phyloP scores from a whole-genome alignment of 176 grass and related monocot genomes.

The Tillandsia leiboldiana region DNA sequence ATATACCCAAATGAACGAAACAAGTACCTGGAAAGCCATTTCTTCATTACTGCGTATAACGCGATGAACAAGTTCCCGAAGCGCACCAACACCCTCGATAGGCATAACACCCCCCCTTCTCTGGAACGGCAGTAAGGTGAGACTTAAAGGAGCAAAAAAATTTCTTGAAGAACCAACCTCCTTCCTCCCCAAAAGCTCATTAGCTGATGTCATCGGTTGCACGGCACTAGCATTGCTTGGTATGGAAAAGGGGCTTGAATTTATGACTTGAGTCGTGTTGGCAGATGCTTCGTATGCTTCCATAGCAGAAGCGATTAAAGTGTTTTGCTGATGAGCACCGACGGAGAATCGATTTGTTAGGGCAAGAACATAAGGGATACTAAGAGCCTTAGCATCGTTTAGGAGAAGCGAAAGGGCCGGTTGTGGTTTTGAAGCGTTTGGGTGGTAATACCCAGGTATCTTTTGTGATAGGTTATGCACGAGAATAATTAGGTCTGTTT shows the following conservation, averaged over 20 bases:
- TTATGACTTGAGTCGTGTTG: slow-evolving; percentile 50
- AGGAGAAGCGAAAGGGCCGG: slow-evolving; percentile 76
- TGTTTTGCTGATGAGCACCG: slow-evolving; percentile 54
- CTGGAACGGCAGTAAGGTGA: slow-evolving; percentile 42
- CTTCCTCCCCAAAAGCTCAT: slow-evolving; percentile 14
- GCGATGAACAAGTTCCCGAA: slow-evolving; percentile 59
- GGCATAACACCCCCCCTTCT: slow-evolving; percentile 63
- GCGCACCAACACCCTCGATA: slow-evolving; percentile 54
- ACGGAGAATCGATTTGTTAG: slow-evolving; percentile 91
- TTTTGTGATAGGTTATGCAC: slow-evolving; percentile 92
- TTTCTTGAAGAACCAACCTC: slow-evolving; percentile 21
- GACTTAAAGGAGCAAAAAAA: slow-evolving; percentile 36
- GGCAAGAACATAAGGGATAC: slow-evolving; percentile 78
- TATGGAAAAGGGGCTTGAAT: slow-evolving; percentile 72
- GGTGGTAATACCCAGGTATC: slow-evolving; percentile 45
- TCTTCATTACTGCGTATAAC: slow-evolving; percentile 56
- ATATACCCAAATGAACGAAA: background rate
- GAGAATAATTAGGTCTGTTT: slow-evolving; percentile 74
- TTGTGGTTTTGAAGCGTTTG: slow-evolving; percentile 32
- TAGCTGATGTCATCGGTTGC: slow-evolving; percentile 15
- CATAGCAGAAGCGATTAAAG: slow-evolving; percentile 48
- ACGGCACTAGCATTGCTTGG: slow-evolving; percentile 39
- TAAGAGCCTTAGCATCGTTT: slow-evolving; percentile 64
- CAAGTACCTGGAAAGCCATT: slow-evolving; percentile 57
- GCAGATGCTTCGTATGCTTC: slow-evolving; percentile 71